Evolutionary conservation across 2,329 filamentous ascomycete genomes (phyloP).

Genomic region (Tympanopsis confertula): DNA sequence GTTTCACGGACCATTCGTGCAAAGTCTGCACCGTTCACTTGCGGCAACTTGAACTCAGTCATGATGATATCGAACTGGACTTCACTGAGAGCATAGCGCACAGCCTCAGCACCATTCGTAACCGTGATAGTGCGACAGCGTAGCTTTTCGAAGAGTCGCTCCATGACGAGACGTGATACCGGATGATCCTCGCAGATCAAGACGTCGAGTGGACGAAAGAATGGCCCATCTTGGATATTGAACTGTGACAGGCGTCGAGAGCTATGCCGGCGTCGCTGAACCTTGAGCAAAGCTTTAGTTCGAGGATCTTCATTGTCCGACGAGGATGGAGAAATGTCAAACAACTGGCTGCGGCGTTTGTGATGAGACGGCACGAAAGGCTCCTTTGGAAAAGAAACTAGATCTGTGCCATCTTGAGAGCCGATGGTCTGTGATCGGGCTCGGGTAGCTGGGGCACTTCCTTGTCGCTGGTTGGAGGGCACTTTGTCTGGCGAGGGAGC

Average conservation of each 20-base stretch:
- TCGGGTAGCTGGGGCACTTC: slow-evolving; percentile 50
- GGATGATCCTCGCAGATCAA: slow-evolving; percentile 97
- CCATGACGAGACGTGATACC: slow-evolving; percentile 96
- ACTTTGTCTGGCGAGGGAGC: slow-evolving; percentile 53
- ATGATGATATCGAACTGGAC: slow-evolving; percentile 99
- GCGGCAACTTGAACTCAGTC: slow-evolving; percentile 89
- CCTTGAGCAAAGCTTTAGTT: slow-evolving; percentile 78
- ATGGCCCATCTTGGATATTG: slow-evolving; percentile 69
- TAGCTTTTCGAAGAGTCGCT: slow-evolving; percentile 88
- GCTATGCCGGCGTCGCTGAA: slow-evolving; percentile 88
- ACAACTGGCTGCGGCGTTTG: slow-evolving; percentile 85
- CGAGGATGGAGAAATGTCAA: slow-evolving; percentile 92
- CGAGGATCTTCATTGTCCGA: slow-evolving; percentile 95
- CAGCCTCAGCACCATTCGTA: slow-evolving; percentile 78
- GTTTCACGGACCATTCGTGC: slow-evolving; percentile 96
- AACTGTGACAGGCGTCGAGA: slow-evolving; percentile 90
- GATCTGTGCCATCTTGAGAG: slow-evolving; percentile 79
- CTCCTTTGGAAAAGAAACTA: slow-evolving; percentile 41
- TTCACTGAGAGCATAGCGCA: slow-evolving; percentile 87
- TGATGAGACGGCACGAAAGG: slow-evolving; percentile 62
- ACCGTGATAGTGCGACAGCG: slow-evolving; percentile 90
- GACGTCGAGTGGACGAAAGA: slow-evolving; percentile 83
- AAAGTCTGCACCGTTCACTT: slow-evolving; percentile 89
- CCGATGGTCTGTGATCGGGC: slow-evolving; percentile 85
- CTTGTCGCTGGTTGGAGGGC: slow-evolving; percentile 46